Conservation (phyloP, 768 basidiomycete species). For the Cystobasidium onofrii region DNA sequence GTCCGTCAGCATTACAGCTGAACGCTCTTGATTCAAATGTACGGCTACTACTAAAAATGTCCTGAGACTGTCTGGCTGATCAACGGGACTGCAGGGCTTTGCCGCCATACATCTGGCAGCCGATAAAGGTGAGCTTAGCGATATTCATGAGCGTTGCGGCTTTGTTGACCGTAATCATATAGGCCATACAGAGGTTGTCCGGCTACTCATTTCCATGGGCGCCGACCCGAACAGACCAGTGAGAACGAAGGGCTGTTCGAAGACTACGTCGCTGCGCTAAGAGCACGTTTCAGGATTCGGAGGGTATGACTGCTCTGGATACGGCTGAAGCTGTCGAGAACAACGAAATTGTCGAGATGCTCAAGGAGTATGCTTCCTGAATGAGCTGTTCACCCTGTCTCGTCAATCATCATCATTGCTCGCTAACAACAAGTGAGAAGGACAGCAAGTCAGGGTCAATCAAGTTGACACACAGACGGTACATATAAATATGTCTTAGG, state of each 20-base stretch:
- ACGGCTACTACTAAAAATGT: too few relatives aligned
- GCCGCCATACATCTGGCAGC: conserved; percentile 24
- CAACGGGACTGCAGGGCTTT: conserved; percentile 16
- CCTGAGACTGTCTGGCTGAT: too few relatives aligned
- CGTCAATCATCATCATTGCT: too few relatives aligned
- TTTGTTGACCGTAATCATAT: not conserved
- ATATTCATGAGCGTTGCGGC: not conserved
- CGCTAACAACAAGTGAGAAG: too few relatives aligned
- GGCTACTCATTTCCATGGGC: not conserved
- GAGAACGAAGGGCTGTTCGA: not conserved
- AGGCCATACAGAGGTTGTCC: conserved; percentile 5
- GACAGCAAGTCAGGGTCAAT: too few relatives aligned
- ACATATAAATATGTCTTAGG: too few relatives aligned
- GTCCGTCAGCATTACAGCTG: not conserved
- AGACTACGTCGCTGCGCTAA: not conserved
- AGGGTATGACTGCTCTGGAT: conserved; percentile 21
- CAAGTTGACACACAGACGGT: too few relatives aligned
- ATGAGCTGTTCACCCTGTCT: too few relatives aligned
- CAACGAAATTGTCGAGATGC: not conserved
- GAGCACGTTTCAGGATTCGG: conserved; percentile 4
- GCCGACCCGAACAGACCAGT: not conserved
- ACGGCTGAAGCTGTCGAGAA: conserved; percentile 15
- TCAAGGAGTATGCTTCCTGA: not conserved
- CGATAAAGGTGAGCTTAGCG: not conserved
- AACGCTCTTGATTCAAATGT: conserved; percentile 13